A percentile compares a stretch with the other conserved stretches of the same genome.
phyloP scores from a whole-genome alignment of 352 stramenopile genomes.

The Thalassiosira pacifica region DNA sequence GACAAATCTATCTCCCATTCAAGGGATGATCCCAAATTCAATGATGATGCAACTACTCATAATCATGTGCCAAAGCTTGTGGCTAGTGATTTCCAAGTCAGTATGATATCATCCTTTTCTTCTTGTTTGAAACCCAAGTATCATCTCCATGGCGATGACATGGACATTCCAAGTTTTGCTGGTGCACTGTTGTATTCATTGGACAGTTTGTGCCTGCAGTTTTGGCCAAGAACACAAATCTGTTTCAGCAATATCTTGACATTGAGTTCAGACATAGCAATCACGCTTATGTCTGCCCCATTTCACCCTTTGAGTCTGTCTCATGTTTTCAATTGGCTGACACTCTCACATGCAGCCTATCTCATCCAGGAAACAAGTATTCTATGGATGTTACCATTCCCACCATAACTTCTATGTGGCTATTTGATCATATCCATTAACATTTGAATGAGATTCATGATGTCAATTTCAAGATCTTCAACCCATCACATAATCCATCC shows the following conservation, averaged over 20 bases:
- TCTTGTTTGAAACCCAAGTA: too few relatives aligned
- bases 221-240: neutral
- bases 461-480: neutral
- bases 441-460: too few relatives aligned
- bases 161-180: too few relatives aligned
- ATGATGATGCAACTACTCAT: too few relatives aligned
- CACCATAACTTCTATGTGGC: neutral
- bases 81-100: too few relatives aligned
- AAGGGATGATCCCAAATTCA: too few relatives aligned
- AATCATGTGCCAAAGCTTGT: too few relatives aligned
- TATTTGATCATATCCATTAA: neutral
- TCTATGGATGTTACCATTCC: neutral
- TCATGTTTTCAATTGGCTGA: neutral
- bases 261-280: too few relatives aligned
- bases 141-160: too few relatives aligned
- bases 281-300: neutral
- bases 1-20: neutral
- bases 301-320: slow-evolving; percentile 6
- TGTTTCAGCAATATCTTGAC: neutral
- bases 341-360: neutral
- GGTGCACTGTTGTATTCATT: neutral
- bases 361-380: neutral
- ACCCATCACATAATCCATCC: too few relatives aligned
- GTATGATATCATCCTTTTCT: too few relatives aligned
- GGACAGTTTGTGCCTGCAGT: neutral